Conservation (phyloP, 306 rosid species). For the Cicer chorassanicum region DNA sequence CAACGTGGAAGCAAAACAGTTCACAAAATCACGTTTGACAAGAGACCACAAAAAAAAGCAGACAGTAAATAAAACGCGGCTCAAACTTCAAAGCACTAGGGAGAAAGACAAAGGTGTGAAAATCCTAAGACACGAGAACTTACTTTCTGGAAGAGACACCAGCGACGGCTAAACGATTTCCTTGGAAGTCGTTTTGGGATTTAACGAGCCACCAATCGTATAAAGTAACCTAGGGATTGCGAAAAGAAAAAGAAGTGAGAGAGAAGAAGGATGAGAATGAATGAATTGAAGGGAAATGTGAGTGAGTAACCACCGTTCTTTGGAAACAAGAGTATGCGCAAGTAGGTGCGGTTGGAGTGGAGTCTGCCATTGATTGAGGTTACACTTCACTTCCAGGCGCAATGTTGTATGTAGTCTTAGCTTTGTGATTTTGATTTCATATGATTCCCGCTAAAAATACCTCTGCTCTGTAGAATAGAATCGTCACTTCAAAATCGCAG, state of each 20-base stretch:
- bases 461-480: no score
- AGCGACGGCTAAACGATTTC: conserved; percentile 55
- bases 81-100: no score
- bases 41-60: no score
- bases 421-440: no score
- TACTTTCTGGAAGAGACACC: conserved; percentile 52
- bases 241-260: background rate
- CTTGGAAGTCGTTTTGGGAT: conserved; percentile 48
- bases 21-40: no score
- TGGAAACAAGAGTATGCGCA: background rate
- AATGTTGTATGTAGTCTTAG: no score
- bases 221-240: conserved; percentile 52
- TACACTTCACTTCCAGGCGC: background rate
- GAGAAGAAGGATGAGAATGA: background rate
- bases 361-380: background rate
- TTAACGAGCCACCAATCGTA: conserved; percentile 71
- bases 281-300: background rate
- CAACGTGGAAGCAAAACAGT: no score
- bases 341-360: background rate
- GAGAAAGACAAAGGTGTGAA: no score
- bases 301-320: background rate
- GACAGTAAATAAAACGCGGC: no score
- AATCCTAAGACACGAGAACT: conserved; percentile 35
- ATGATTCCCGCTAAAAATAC: no score
- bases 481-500: no score